These are phyloP conservation scores for Penicillium silybi DNA, from an alignment of 495 filamentous ascomycete genomes.

Conservation along the genomic window DNA sequence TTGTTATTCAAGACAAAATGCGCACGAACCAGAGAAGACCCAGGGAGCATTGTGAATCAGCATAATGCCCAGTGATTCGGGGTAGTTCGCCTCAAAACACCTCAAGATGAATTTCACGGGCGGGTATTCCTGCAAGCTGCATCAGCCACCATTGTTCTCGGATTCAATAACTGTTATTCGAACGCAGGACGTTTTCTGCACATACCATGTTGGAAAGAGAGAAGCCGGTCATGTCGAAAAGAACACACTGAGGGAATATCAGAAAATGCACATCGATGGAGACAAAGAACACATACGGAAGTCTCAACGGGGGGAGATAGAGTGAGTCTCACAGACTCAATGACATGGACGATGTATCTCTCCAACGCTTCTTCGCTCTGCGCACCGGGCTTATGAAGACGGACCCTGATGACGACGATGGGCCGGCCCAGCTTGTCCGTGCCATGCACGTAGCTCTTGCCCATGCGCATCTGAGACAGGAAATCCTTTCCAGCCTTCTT, in stretches of 20 bases:
- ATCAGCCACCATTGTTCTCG: not conserved
- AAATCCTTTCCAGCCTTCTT: constrained; percentile 74
- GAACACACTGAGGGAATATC: constrained; percentile 50
- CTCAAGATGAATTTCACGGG: constrained; percentile 95
- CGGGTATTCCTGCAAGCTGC: constrained; percentile 67
- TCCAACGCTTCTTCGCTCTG: constrained; percentile 79
- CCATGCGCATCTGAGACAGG: constrained; percentile 76
- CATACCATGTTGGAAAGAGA: constrained; percentile 87
- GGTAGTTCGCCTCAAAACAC: constrained; percentile 93
- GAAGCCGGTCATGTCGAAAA: constrained; percentile 95
- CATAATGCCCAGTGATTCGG: constrained; percentile 76
- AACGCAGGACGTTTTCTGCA: not conserved
- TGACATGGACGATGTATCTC: constrained; percentile 83
- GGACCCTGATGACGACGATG: constrained; percentile 74
- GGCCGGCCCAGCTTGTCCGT: constrained; percentile 77
- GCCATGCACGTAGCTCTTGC: constrained; percentile 89
- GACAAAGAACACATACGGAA: constrained; percentile 55
- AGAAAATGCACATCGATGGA: not conserved
- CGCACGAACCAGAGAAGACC: constrained; percentile 69
- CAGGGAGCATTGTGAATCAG: constrained; percentile 90
- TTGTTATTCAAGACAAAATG: not conserved
- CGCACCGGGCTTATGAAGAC: constrained; percentile 78
- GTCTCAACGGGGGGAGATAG: constrained; percentile 76
- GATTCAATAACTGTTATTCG: not conserved
- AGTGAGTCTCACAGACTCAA: constrained; percentile 82